Evolutionary conservation across 345 rosid species (phyloP).

Genomic region (Microthlaspi erraticum): DNA sequence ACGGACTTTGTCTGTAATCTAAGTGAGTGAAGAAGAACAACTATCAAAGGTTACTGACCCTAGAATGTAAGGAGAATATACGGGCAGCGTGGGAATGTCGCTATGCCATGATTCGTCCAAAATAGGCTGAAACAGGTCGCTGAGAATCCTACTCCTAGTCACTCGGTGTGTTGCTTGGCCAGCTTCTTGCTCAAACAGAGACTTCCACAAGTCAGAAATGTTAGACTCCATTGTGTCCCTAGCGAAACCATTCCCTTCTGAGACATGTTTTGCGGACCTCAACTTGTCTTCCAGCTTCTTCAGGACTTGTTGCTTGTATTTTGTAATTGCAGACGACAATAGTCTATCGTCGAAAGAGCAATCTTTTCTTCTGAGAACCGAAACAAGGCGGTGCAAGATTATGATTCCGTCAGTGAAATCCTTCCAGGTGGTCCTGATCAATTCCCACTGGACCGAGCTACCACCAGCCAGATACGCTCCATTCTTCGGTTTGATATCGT

Average conservation of each 20-base stretch:
- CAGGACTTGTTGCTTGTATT: neutral
- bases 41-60: neutral
- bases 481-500: neutral
- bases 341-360: neutral
- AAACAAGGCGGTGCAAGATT: neutral
- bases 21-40: too few relatives aligned
- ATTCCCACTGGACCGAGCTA: neutral
- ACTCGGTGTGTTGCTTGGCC: neutral
- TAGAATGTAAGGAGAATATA: neutral
- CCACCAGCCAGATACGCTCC: too few relatives aligned
- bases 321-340: neutral
- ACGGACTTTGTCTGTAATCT: too few relatives aligned
- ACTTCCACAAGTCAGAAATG: neutral
- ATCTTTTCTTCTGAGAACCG: neutral
- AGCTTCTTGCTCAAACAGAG: neutral
- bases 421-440: neutral
- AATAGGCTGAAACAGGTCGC: neutral
- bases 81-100: neutral
- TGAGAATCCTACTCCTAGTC: neutral
- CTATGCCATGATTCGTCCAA: neutral
- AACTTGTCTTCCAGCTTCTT: slow-evolving; percentile 5
- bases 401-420: neutral
- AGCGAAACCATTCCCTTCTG: neutral
- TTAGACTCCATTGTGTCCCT: slow-evolving; percentile 1
- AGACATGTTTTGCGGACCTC: neutral